Base-by-base conservation (phyloP, 1,284 basidiomycete genomes). In the Boletellus dicymbophilus region DNA sequence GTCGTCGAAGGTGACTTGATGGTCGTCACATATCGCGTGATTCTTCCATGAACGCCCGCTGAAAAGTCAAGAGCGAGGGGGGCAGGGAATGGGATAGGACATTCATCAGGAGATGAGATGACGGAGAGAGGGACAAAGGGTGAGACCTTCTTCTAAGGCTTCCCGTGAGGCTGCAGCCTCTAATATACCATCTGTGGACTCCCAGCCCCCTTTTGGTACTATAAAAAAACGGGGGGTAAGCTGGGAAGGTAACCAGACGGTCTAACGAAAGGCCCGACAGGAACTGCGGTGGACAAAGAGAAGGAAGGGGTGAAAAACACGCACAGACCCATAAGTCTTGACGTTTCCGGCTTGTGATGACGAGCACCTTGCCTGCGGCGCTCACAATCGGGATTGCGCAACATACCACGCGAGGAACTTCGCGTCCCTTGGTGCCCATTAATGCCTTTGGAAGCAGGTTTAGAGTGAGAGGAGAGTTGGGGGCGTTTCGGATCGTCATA, bases 61-160 rank as follows among this genome's bases (percentile, higher is more conserved):
- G 74, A 68, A 64, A 62, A n/a, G 53, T 50, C 52, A 63, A 60
- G 61, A 63, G 58, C 60, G 58, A 60, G 58, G n/a, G n/a, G n/a
- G 66, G 61, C 66, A 60, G 66, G 53, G 58, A 70, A 71, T 61
- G 64, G 65, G 70, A 75, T 69, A 75, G 76, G 78, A 76, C 63
- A 71, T 71, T 65, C 63, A 78, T 83, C 74, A 83, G 81, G 81
- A 79, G 77, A 67, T 72, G 81, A 79, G 78, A 78, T 77, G 77
- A 85, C 82, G 82, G 76, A 79, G 70, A 84, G 76, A 86, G 79
- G 81, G 82, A 81, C 77, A 83, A 83, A 81, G 77, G 82, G 82
- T 84, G 82, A 82, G 86, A 92, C 89, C 89, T 91, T 92, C 89
- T 89, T 92, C 89, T 72, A 87, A 77, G 74, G 89, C 89, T 83